Evolutionary conservation across 371 early-diverging fungal genomes (phyloP), one percentile per base, ranked within the genome.

Genomic region (Rhizopus arrhizus): DNA sequence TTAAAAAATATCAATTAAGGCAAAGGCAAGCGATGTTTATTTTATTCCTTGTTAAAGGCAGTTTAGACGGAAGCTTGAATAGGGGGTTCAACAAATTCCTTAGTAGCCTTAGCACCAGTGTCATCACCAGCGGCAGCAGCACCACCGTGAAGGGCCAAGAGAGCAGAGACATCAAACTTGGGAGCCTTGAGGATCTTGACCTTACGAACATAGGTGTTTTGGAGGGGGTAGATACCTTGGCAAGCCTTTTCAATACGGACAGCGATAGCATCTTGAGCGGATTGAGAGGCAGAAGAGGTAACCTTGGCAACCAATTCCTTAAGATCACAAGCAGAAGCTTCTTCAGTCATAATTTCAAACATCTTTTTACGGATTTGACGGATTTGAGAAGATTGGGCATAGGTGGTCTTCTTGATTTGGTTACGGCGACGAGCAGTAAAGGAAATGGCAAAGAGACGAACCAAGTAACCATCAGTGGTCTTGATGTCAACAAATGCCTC

Each of bases 121-220:
- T 91, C 93, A 77, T 83, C 81, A 78, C 91, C 96, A 61, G 77
- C 83, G 59, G 78, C 78, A 59, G 84, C 72, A 74, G 90, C 92
- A 68, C 83, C 83, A 70, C 87, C 89, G 90, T 96, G 96, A 66
- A 94, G 89, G 84, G 95, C 97, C 71, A 95, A 78, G 65, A 96
- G 91, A 86, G 95, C 95, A 72, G 90, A 94, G 68, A 91, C 78
- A 85, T 96, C 95, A 71, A 86, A 85, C 81, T 93, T 93, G 79
- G 97, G 97, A 57, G 89, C 84, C 91, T 98, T 99, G 76, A 99
- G 85, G 74, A 99, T 94, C 94, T 99, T 99, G 80, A 96, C 97
- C 90, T 99, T 99, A 81, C 92, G 93, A 71, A 97, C 86, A 78
- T 86, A 91, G 77, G 93, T 94, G 87, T 95, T 94, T 86, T 98